phyloP scores from a whole-genome alignment of 1,284 basidiomycete species.

The Trametes polyzona region DNA sequence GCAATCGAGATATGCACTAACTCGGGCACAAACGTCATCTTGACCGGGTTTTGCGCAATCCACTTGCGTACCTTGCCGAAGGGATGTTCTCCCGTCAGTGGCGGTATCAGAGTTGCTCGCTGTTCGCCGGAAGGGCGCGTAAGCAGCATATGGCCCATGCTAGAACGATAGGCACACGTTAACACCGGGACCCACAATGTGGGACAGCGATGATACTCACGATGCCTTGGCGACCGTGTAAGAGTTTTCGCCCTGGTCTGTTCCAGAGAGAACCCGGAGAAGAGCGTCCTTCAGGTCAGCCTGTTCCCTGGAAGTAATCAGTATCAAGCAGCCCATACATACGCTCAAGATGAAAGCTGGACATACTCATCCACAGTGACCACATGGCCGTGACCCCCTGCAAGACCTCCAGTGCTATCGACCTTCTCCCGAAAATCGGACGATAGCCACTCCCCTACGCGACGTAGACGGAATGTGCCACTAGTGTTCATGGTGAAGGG shows the following conservation, averaged over 20 bases:
- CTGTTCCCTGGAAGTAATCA: conserved; percentile 10
- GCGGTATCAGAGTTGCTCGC: conserved; percentile 49
- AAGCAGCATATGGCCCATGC: conserved; percentile 62
- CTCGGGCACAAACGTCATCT: conserved; percentile 59
- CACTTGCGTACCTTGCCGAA: conserved; percentile 52
- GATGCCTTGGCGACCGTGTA: conserved; percentile 46
- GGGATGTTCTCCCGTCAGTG: conserved; percentile 49
- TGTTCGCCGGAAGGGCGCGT: conserved; percentile 40
- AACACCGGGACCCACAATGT: background rate
- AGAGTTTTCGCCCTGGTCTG: background rate
- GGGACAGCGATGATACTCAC: conserved; percentile 40
- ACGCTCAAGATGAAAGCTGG: conserved; percentile 6
- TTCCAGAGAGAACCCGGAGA: conserved; percentile 10
- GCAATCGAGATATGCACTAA: conserved; percentile 34
- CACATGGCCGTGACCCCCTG: conserved; percentile 37
- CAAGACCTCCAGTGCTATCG: conserved; percentile 42
- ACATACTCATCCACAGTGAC: conserved; percentile 41
- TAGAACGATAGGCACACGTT: conserved; percentile 31
- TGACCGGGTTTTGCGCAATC: conserved; percentile 42
- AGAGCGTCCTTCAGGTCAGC: conserved; percentile 25
- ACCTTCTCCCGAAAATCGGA: conserved; percentile 39
- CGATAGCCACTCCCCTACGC: conserved; percentile 61
- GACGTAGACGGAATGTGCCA: conserved; percentile 59
- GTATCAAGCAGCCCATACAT: background rate
- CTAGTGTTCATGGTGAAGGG: conserved; percentile 51